These are phyloP conservation scores for Eimeria tenella DNA, from an alignment of 169 alveolate species.

Conservation along the genomic window DNA sequence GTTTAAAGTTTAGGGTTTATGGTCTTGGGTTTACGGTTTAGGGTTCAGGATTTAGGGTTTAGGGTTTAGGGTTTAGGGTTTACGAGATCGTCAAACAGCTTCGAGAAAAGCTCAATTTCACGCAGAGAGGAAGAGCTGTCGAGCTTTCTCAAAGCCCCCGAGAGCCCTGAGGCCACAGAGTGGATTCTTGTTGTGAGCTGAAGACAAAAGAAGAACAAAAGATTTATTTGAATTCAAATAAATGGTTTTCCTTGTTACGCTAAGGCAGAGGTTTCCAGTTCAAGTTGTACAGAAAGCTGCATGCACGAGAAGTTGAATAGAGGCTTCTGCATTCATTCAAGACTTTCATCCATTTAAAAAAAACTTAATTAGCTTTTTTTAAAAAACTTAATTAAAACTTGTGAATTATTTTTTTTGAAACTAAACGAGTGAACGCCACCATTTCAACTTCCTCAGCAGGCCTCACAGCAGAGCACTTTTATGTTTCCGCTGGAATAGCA, in stretches of 20 bases:
- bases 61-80: slow-evolving; percentile 30
- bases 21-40: not conserved
- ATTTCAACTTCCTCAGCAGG: too few relatives aligned
- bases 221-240: not conserved
- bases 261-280: too few relatives aligned
- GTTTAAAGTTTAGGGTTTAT: not conserved
- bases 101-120: slow-evolving; percentile 87
- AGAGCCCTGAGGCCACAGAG: slow-evolving; percentile 80
- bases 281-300: too few relatives aligned
- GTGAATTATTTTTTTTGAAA: too few relatives aligned
- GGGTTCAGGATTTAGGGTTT: not conserved
- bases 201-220: too few relatives aligned
- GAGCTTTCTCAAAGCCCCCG: slow-evolving; percentile 79
- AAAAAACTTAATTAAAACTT: too few relatives aligned
- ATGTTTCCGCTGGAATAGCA: too few relatives aligned
- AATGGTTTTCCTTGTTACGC: not conserved
- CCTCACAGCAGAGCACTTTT: too few relatives aligned
- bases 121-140: slow-evolving; percentile 82
- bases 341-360: too few relatives aligned
- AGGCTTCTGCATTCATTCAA: not conserved
- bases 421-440: too few relatives aligned
- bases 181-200: slow-evolving; percentile 83
- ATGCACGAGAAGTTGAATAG: too few relatives aligned
- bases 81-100: slow-evolving; percentile 87
- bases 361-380: too few relatives aligned